Evolutionary conservation across 345 rosid species (phyloP), one percentile per base, ranked within the genome.

Genomic region (Camelina sativa): DNA sequence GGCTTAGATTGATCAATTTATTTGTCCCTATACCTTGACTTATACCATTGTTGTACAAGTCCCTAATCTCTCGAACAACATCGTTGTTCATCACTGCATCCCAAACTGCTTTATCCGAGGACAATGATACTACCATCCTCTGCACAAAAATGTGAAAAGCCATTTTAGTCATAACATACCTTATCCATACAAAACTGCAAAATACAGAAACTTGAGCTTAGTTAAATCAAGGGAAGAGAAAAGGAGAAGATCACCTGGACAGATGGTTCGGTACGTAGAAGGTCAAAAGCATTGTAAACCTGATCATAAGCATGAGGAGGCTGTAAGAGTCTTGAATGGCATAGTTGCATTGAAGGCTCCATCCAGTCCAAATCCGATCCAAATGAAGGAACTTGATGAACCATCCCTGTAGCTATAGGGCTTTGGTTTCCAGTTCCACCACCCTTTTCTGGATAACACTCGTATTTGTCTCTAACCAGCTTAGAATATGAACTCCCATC

Each of bases 61-160:
- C 84, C 59, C 86, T 85, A 55, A 94, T 87, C 83, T 92, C 92
- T 40, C 75, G 86, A 34, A 94, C 98, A 37, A 69, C 93, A 19
- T 89, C 87, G 78, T 94, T 92, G 65, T 83, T 92, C 81, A 90
- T 72, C 75, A 94, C 95, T 48, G 97, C 98, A 71, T 90, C 82
- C 98, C 98, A 91, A 13, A 94, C 97, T 76, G 89, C 86, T 84
- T 76, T 81, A 65, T 94, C 98, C 2, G 97, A 90, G 20, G 97
- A 89, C 75, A 94, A 67, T 22, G 98, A 94, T 63, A 85, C 34
- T 11, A 92, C 98, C 97, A 90, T 94, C 80, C 74, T 86, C 97
- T 91, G 87, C 75, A 73, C 7, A 47, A 4, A 57, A 47, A 51
- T 20, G 60, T 65, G 8, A 40, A 17, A 56, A 56, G 3, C 46